Evolutionary conservation across 441 rosid genomes (phyloP), one percentile per base, ranked within the genome.

Genomic region (Cnidoscolus chayamansa): DNA sequence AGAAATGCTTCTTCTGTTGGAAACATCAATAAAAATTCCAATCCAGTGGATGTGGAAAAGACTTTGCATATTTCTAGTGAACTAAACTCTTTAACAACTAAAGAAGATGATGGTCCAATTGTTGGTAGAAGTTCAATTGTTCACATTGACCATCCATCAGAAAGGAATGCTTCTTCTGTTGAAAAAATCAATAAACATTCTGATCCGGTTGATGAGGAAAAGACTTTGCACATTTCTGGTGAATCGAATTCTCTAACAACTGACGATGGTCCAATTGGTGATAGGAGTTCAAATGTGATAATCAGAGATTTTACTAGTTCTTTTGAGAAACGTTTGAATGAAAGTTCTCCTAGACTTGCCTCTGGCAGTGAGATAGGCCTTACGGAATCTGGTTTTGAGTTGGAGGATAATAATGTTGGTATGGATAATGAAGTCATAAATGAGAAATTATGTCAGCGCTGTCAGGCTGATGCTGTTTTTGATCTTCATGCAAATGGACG

Each of bases 91-190:
- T 25, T 25, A 25, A 25, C 25, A 25, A 25, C 25, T 25, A 25
- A 25, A 25, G 25, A 25, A 25, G 25, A 25, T 25, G 25, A 25
- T 25, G 25, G 25, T 25, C 25, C 25, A 25, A 25, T 25, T 25
- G 25, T 25, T 25, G 25, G 25, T 25, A 25, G 25, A 25, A 25
- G 25, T 86, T 84, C 87, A 71, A 43, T 77, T 59, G 70, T 11
- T 73, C 40, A 76, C 67, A 35, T 84, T 49, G 85, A 78, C 51
- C 79, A 68, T 51, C 76, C 78, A 58, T 77, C 73, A 15, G 67
- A 51, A 25, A 72, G 17, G 67, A 80, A 62, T 74, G 67, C 68
- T 70, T 68, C 74, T 76, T 72, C 66, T 67, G 10, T n/a, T 76
- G 78, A 61, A 43, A 55, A 43, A 30, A 48, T 47, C 56, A 70